Conservation (phyloP, 257 asterid species). For the Ballota nigra region DNA sequence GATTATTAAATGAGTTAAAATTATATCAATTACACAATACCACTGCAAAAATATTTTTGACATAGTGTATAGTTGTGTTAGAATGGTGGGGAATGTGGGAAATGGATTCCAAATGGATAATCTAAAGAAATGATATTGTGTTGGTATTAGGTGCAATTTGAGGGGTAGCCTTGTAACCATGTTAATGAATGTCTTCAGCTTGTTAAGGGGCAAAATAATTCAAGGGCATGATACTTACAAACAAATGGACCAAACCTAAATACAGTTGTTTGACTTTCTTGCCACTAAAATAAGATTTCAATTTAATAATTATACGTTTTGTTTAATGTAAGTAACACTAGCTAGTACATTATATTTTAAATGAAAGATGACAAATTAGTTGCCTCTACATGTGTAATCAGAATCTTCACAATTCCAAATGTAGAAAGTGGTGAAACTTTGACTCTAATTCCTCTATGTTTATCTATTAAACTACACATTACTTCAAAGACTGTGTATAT, state of each 20-base stretch:
- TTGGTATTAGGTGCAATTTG: conserved; percentile 11
- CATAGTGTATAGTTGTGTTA: too few species aligned
- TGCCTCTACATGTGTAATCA: not conserved
- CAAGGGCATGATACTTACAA: not conserved
- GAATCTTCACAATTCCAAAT: conserved; percentile 12
- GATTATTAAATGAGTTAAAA: too few species aligned
- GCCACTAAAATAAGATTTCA: not conserved
- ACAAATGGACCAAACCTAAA: not conserved
- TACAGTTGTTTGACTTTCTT: not conserved
- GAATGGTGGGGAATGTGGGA: not conserved
- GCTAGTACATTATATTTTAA: not conserved
- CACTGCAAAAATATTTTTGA: too few species aligned
- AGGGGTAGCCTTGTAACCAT: not conserved
- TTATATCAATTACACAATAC: too few species aligned
- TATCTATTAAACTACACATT: not conserved
- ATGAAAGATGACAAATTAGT: not conserved
- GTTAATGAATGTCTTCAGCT: conserved; percentile 2
- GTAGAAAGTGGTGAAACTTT: conserved; percentile 16
- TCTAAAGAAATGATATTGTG: conserved; percentile 6
- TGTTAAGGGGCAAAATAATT: conserved; percentile 27
- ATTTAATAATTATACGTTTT: not conserved
- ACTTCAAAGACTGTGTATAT: not conserved
- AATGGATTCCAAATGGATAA: not conserved
- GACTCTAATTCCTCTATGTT: conserved; percentile 3
- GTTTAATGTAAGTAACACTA: not conserved